Evolutionary conservation across 208 protist genomes (phyloP), one percentile per base, ranked within the genome.

Genomic region (Ichthyophonus hoferi): DNA sequence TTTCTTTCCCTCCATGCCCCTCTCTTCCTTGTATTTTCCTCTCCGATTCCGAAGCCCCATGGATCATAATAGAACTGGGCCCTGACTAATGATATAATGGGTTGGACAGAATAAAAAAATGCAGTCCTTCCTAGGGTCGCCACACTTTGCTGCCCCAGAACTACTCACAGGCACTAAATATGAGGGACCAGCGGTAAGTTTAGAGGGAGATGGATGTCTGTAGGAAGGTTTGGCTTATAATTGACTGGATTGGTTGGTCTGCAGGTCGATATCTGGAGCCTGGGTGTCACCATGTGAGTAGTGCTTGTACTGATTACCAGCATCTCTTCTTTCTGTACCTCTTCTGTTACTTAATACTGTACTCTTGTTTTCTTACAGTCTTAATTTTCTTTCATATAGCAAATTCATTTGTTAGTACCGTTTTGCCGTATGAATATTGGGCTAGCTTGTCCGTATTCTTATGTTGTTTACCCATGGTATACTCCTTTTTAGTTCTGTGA

Each of bases 141-240:
- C 84, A 38, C 84, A 87, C 58, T 87, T 79, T 58, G 84, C 84
- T 81, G 84, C 84, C 12, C 84, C 84, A 40, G 84, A 87, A 42
- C 39, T 87, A 37, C 50, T 87, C 12, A 58, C 40, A 50, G 84
- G 84, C 42, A 87, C 50, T 2, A 87, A 87, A 79, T 87, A 87
- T 34, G 84, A 87, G n/a, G 84, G 84, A 2, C 84, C 84, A 2
- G 58, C 39, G 81, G 81, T 85, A 58, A n/a, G 81, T 85, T 2
- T 34, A 81, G 31, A 14, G 31, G 50, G 14, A 31, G 50, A n/a
- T n/a, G n/a, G n/a, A n/a, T n/a, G n/a, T n/a, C n/a, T n/a, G n/a
- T n/a, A n/a, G n/a, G n/a, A n/a, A n/a, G n/a, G n/a, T n/a, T n/a
- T n/a, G n/a, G n/a, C n/a, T n/a, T n/a, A n/a, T n/a, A n/a, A n/a